Evolutionary conservation across 768 basidiomycete species (phyloP).

Genomic region (Lactarius psammicola): DNA sequence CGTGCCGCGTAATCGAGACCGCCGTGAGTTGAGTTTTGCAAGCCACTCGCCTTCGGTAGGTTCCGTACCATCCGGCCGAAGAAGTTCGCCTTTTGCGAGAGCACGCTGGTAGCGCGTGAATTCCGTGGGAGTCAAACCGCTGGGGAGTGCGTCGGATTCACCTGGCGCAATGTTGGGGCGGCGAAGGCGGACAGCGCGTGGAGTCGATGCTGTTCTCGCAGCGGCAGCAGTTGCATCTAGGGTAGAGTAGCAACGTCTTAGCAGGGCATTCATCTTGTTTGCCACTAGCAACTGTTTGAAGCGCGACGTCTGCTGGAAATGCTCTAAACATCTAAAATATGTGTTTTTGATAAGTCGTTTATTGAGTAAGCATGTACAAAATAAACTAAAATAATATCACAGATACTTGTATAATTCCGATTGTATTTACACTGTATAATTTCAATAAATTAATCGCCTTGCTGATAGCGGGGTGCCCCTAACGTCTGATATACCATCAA

Average conservation of each 20-base stretch:
- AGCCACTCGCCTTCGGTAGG: conserved; percentile 61
- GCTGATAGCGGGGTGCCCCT: no score
- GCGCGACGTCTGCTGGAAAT: no score
- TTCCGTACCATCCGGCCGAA: conserved; percentile 34
- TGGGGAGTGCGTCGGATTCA: conserved; percentile 48
- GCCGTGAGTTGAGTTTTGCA: conserved; percentile 50
- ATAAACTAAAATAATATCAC: no score
- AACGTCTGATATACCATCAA: no score
- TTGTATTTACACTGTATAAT: no score
- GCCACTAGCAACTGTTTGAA: neutral
- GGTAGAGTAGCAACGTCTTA: conserved; percentile 44
- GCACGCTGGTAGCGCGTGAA: conserved; percentile 58
- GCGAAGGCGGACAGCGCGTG: conserved; percentile 69
- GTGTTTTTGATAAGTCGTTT: neutral
- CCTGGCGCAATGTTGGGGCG: conserved; percentile 41
- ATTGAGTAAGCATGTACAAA: neutral
- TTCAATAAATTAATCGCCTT: no score
- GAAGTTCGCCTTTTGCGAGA: conserved; percentile 51
- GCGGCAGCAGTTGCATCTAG: conserved; percentile 41
- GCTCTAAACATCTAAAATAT: no score
- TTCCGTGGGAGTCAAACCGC: conserved; percentile 67
- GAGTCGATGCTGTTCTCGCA: conserved; percentile 69
- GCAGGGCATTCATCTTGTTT: conserved; percentile 37
- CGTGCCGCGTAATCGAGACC: conserved; percentile 69
- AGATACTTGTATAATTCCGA: no score